Percentiles rank a stretch among this genome's conserved stretches.
These are phyloP conservation scores for Gigaspora rosea DNA, from an alignment of 192 early-diverging fungal species.

Conservation along the genomic window DNA sequence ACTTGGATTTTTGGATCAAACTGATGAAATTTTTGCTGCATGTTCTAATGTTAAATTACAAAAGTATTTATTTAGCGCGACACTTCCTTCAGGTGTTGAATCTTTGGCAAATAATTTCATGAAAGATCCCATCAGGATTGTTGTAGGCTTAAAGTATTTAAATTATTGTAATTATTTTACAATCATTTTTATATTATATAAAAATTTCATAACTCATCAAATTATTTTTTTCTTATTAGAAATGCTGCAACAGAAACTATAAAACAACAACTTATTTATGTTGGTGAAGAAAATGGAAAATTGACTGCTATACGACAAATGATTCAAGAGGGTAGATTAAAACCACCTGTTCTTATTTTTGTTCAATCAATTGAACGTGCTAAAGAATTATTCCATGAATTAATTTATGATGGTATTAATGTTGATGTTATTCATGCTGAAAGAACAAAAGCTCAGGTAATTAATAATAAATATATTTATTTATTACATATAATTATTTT, in stretches of 20 bases:
- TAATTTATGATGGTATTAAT: slow-evolving; percentile 96
- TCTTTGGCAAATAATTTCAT: slow-evolving; percentile 90
- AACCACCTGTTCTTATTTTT: slow-evolving; percentile 94
- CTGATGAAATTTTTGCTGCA: slow-evolving; percentile 84
- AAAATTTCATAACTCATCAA: neutral
- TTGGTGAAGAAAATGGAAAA: slow-evolving; percentile 93
- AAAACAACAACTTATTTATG: slow-evolving; percentile 85
- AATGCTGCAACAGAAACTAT: slow-evolving; percentile 93
- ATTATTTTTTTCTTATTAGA: slow-evolving; percentile 36
- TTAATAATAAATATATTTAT: slow-evolving; percentile 10
- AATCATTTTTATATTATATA: neutral
- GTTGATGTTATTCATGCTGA: slow-evolving; percentile 98
- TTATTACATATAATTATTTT: neutral
- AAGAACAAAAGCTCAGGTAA: slow-evolving; percentile 84
- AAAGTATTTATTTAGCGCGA: slow-evolving; percentile 92
- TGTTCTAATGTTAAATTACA: slow-evolving; percentile 76
- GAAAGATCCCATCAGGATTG: slow-evolving; percentile 83
- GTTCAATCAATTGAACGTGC: slow-evolving; percentile 98
- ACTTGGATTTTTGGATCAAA: slow-evolving; percentile 83
- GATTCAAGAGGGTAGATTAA: slow-evolving; percentile 71
- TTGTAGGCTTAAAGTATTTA: slow-evolving; percentile 79
- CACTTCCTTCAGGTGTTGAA: slow-evolving; percentile 89
- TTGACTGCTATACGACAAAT: slow-evolving; percentile 89
- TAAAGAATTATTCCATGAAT: slow-evolving; percentile 93
- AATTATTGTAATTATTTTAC: neutral